Conservation (phyloP, 2,329 filamentous ascomycete species). For the Rachicladosporium sp. region DNA sequence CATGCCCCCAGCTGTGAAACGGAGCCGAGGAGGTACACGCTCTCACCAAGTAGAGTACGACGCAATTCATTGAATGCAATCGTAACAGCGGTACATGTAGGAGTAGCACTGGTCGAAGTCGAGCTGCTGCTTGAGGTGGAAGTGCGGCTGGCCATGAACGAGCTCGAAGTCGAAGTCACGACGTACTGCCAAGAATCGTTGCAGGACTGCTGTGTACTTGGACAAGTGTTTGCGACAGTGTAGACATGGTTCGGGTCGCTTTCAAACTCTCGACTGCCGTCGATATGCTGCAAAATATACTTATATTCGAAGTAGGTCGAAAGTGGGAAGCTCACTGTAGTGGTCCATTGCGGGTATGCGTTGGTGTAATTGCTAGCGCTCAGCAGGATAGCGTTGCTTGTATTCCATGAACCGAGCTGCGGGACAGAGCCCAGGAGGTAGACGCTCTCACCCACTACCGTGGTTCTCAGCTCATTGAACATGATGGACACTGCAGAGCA, state of each 20-base stretch:
- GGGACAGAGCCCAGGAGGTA: conserved; percentile 50
- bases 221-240: conserved; percentile 29
- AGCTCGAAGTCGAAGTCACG: not conserved
- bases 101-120: not conserved
- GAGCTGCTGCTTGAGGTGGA: not conserved
- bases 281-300: conserved; percentile 47
- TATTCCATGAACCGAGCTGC: conserved; percentile 50
- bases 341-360: conserved; percentile 48
- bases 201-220: conserved; percentile 20
- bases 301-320: conserved; percentile 30
- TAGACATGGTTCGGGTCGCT: conserved; percentile 38
- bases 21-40: too few relatives aligned
- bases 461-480: not conserved
- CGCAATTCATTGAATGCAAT: not conserved
- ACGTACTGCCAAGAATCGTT: conserved; percentile 25
- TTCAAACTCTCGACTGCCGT: conserved; percentile 52
- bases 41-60: too few relatives aligned
- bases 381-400: conserved; percentile 41
- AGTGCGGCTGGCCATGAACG: not conserved
- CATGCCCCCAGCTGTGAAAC: too few relatives aligned
- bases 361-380: conserved; percentile 48
- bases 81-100: not conserved
- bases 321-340: too few relatives aligned
- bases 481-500: not conserved
- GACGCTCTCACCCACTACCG: conserved; percentile 45